Evolutionary conservation across 768 basidiomycete genomes (phyloP).

Genomic region (Chlorophyllum brunneum): DNA sequence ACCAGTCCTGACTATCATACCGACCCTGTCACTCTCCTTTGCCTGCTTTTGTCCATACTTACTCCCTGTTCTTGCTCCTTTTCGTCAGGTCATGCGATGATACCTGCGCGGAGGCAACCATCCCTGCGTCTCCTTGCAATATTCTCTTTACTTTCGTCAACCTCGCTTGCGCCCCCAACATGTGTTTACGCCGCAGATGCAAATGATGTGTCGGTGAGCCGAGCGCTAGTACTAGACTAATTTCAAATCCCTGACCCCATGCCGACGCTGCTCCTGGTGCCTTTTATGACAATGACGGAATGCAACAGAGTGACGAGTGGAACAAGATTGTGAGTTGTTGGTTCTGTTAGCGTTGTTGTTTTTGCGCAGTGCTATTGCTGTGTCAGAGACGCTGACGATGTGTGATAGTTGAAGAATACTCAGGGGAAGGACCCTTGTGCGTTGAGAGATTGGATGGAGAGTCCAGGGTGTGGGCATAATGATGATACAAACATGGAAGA

Average conservation of each 20-base stretch:
- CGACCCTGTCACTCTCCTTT: neutral
- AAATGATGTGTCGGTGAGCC: neutral
- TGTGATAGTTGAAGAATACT: neutral
- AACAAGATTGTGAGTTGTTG: neutral
- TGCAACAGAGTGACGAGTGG: neutral
- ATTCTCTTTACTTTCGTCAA: neutral
- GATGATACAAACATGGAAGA: too few relatives aligned
- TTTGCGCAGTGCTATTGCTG: neutral
- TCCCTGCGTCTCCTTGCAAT: neutral
- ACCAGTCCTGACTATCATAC: neutral
- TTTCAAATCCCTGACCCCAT: neutral
- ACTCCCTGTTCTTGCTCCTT: neutral
- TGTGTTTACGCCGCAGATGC: neutral
- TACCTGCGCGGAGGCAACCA: neutral
- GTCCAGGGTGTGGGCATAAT: neutral
- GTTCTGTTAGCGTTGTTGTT: neutral
- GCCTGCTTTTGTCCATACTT: neutral
- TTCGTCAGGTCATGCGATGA: constrained; percentile 4
- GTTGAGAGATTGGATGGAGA: neutral
- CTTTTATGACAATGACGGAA: neutral
- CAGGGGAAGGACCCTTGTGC: neutral
- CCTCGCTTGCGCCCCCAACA: neutral
- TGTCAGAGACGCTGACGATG: neutral
- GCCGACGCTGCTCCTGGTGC: neutral
- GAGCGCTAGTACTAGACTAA: neutral